Percentiles rank a stretch among this genome's conserved stretches.
phyloP scores from a whole-genome alignment of 108 stramenopile genomes.

The Pseudonitzschia multistriata region DNA sequence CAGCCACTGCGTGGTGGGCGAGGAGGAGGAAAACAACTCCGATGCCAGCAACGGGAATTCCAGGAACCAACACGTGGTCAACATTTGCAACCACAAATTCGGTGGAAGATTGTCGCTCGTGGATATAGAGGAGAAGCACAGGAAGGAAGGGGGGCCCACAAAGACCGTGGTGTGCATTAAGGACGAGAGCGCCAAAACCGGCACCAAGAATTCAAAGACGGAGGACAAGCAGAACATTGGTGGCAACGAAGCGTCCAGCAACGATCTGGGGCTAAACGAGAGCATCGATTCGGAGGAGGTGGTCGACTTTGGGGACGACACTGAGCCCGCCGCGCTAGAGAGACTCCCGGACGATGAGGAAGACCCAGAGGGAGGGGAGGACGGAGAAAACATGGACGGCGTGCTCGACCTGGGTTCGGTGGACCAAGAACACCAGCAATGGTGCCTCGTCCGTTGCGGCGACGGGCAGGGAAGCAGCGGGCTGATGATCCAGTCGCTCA shows the following conservation, averaged over 20 bases:
- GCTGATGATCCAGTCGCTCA: not conserved
- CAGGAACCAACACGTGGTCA: not conserved
- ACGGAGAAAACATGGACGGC: not conserved
- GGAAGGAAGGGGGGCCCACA: not conserved
- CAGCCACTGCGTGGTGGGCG: not conserved
- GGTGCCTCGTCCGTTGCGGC: not conserved
- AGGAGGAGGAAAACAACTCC: not conserved
- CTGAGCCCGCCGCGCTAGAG: not conserved
- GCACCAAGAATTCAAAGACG: too few species aligned
- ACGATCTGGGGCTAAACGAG: not conserved
- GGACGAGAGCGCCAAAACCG: not conserved
- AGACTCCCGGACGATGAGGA: not conserved
- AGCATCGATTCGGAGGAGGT: not conserved
- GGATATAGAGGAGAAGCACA: not conserved
- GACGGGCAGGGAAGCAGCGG: not conserved
- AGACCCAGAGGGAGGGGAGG: not conserved
- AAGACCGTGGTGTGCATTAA: not conserved
- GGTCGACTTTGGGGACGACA: not conserved
- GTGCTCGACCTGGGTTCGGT: not conserved
- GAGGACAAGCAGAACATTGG: not conserved
- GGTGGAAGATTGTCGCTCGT: not conserved
- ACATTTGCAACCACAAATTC: conserved; percentile 2
- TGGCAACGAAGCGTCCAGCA: not conserved
- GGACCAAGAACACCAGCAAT: not conserved
- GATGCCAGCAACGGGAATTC: not conserved